A percentile compares a stretch with the other conserved stretches of the same genome.
Evolutionary conservation across 768 basidiomycete species (phyloP).

Genomic region (Wakefieldia striispora): DNA sequence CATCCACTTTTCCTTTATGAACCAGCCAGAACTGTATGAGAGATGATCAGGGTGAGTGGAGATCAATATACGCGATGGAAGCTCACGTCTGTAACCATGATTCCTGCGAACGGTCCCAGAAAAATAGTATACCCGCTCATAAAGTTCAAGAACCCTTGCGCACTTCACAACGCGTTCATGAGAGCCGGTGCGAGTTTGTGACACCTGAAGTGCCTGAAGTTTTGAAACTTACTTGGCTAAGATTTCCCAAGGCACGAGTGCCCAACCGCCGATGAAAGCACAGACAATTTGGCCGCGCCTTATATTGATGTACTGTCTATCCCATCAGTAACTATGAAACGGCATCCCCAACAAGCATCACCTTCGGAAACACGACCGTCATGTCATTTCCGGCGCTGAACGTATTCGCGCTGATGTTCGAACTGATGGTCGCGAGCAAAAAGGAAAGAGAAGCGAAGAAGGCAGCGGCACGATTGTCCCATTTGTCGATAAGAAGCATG

Average conservation of each 20-base stretch:
- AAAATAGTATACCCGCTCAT: constrained; percentile 87
- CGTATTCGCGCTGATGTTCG: constrained; percentile 78
- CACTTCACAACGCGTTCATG: constrained; percentile 26
- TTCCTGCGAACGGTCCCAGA: constrained; percentile 80
- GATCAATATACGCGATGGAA: neutral
- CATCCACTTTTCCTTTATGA: constrained; percentile 68
- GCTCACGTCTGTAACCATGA: constrained; percentile 61
- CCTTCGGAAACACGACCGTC: constrained; percentile 65
- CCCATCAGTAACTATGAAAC: constrained; percentile 2
- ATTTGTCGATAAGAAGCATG: constrained; percentile 66
- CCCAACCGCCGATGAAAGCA: constrained; percentile 62
- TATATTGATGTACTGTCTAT: constrained; percentile 28
- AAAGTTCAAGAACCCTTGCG: constrained; percentile 70
- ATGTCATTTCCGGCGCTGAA: constrained; percentile 81
- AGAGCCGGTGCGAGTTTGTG: neutral
- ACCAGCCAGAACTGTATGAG: constrained; percentile 69
- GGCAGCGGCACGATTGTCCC: constrained; percentile 82
- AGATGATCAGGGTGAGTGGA: neutral
- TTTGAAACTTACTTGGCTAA: constrained; percentile 40
- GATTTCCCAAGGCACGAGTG: constrained; percentile 82
- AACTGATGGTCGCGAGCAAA: constrained; percentile 65
- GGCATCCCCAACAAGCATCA: neutral
- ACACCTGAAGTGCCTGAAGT: neutral
- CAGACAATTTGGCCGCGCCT: constrained; percentile 30
- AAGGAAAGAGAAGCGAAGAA: constrained; percentile 82